Percentiles rank a stretch among this genome's conserved stretches.
Evolutionary conservation across 2,329 filamentous ascomycete species (phyloP).

Genomic region (Neoscytalidium dimidiatum): DNA sequence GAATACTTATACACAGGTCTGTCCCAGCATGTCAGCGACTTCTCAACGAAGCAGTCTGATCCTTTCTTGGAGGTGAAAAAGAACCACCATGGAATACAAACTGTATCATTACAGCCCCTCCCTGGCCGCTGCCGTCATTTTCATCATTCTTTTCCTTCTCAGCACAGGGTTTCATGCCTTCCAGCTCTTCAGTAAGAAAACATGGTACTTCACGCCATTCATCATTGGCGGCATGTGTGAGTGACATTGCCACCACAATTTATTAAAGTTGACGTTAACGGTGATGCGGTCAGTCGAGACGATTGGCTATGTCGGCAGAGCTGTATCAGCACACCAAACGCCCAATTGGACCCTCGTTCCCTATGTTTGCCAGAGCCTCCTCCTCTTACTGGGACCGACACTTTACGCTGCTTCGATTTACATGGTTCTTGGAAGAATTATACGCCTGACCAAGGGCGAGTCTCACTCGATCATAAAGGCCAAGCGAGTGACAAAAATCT

Average conservation of each 20-base stretch:
- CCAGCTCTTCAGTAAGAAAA: slow-evolving; percentile 41
- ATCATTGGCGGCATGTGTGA: slow-evolving; percentile 52
- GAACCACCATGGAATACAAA: slow-evolving; percentile 27
- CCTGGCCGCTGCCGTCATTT: slow-evolving; percentile 31
- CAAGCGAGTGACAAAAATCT: slow-evolving; percentile 42
- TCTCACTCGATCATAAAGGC: slow-evolving; percentile 35
- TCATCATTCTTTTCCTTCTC: slow-evolving; percentile 30
- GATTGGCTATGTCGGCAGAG: slow-evolving; percentile 54
- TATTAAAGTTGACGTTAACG: background rate
- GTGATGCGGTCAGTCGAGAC: slow-evolving; percentile 44
- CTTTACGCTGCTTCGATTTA: slow-evolving; percentile 50
- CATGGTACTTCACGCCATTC: slow-evolving; percentile 56
- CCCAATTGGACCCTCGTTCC: slow-evolving; percentile 33
- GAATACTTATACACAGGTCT: too few species aligned
- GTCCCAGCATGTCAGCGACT: too few species aligned
- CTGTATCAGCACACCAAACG: slow-evolving; percentile 28
- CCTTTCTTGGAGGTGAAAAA: too few species aligned
- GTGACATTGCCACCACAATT: slow-evolving; percentile 20
- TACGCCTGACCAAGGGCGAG: slow-evolving; percentile 37
- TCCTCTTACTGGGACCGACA: slow-evolving; percentile 49
- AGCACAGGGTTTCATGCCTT: slow-evolving; percentile 38
- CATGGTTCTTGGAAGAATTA: slow-evolving; percentile 46
- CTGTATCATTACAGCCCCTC: slow-evolving; percentile 37
- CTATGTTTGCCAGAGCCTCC: slow-evolving; percentile 47
- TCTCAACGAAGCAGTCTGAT: too few species aligned